phyloP scores from a whole-genome alignment of 192 early-diverging fungal genomes.

The Mortierella hygrophila region DNA sequence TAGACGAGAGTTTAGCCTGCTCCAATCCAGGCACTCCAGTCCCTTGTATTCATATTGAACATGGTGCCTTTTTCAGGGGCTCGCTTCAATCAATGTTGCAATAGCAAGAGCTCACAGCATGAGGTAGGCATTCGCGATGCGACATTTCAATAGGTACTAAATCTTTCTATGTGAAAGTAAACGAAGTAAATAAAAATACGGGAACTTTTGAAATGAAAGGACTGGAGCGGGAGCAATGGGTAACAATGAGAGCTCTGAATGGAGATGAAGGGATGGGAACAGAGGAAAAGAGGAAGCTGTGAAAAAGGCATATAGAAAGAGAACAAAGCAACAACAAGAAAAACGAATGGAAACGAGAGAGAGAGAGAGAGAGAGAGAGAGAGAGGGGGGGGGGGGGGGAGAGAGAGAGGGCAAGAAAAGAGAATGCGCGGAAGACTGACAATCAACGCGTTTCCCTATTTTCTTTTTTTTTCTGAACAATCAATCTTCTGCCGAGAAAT shows the following conservation, averaged over 20 bases:
- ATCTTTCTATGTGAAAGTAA: too few relatives aligned
- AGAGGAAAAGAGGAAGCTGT: too few relatives aligned
- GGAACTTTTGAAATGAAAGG: neutral
- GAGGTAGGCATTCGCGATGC: too few relatives aligned
- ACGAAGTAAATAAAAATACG: neutral
- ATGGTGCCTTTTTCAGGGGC: too few relatives aligned
- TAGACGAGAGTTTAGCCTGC: neutral
- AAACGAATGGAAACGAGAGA: neutral
- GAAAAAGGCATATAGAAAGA: too few relatives aligned
- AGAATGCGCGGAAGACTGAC: neutral
- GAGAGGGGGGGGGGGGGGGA: too few relatives aligned
- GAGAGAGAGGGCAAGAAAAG: neutral
- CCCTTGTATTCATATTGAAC: too few relatives aligned
- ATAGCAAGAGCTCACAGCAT: too few relatives aligned
- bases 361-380: too few relatives aligned
- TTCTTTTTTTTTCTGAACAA: neutral
- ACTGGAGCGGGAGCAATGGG: neutral
- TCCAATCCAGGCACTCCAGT: neutral
- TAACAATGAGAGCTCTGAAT: neutral
- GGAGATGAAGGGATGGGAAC: neutral
- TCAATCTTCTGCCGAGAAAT: neutral
- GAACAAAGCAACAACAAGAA: neutral
- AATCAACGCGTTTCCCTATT: conserved; percentile 4
- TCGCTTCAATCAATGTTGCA: too few relatives aligned
- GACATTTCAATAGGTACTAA: too few relatives aligned